Evolutionary conservation across 2,329 filamentous ascomycete species (phyloP).

Genomic region (Helotiales sp.): DNA sequence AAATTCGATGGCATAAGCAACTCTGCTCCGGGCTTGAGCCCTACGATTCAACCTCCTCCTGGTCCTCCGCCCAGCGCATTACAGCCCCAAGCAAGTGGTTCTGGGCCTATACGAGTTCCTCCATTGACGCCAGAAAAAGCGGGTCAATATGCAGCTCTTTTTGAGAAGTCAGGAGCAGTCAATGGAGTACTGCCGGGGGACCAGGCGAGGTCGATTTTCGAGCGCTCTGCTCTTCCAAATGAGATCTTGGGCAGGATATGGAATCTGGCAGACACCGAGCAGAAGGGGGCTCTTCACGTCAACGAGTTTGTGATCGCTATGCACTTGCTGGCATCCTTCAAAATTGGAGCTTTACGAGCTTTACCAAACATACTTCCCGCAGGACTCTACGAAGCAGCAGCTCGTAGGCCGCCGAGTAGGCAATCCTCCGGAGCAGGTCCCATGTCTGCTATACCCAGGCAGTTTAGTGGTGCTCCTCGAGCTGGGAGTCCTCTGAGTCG

Average conservation of each 20-base stretch:
- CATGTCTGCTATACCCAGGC: conserved; percentile 73
- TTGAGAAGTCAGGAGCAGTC: conserved; percentile 82
- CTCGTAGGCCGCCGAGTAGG: conserved; percentile 58
- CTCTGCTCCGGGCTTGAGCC: conserved; percentile 37
- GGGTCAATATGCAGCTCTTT: conserved; percentile 82
- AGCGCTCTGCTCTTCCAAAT: conserved; percentile 86
- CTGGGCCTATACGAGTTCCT: conserved; percentile 79
- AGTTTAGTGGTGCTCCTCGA: conserved; percentile 71
- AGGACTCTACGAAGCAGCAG: conserved; percentile 86
- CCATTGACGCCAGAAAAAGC: conserved; percentile 87
- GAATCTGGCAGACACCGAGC: conserved; percentile 91
- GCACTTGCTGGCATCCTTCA: conserved; percentile 92
- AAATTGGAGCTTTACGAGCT: conserved; percentile 75
- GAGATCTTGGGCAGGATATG: conserved; percentile 93
- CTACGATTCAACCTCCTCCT: conserved; percentile 51
- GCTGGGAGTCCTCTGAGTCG: conserved; percentile 58
- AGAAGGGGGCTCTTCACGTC: conserved; percentile 79
- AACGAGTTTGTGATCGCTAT: conserved; percentile 98
- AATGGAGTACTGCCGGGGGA: conserved; percentile 80
- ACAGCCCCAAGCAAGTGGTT: conserved; percentile 59
- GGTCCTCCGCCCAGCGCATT: conserved; percentile 42
- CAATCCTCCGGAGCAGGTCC: conserved; percentile 41
- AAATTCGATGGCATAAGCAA: conserved; percentile 76
- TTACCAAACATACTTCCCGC: conserved; percentile 81
- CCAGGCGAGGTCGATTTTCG: conserved; percentile 90